These are phyloP conservation scores for Aspergillus ustus DNA, from an alignment of 2,329 filamentous ascomycete genomes.

Conservation along the genomic window DNA sequence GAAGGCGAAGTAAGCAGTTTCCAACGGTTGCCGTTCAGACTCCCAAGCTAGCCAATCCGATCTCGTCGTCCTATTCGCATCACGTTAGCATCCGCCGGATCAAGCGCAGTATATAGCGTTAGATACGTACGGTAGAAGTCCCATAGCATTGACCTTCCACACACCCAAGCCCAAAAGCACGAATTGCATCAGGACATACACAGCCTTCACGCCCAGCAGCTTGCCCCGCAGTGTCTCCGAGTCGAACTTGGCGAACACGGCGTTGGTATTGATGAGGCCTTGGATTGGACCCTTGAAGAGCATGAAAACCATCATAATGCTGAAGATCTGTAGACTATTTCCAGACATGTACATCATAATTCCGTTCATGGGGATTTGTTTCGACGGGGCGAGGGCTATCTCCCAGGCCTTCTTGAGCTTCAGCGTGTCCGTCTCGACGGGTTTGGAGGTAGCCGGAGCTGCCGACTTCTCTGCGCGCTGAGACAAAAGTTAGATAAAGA, in stretches of 20 bases:
- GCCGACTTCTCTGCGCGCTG: constrained; percentile 39
- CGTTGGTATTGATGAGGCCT: constrained; percentile 79
- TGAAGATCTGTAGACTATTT: constrained; percentile 97
- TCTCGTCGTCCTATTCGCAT: constrained; percentile 73
- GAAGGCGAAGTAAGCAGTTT: constrained; percentile 68
- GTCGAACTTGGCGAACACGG: constrained; percentile 89
- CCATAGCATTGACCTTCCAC: constrained; percentile 98
- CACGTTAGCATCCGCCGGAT: neutral
- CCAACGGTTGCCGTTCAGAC: constrained; percentile 69
- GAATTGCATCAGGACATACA: constrained; percentile 86
- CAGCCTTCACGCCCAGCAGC: constrained; percentile 80
- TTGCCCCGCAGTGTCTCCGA: constrained; percentile 75
- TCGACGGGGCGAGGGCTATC: constrained; percentile 88
- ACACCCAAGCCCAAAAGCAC: constrained; percentile 82
- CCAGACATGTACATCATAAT: constrained; percentile 99
- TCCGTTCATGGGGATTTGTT: constrained; percentile 94
- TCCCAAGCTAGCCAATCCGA: constrained; percentile 99
- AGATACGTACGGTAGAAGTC: constrained; percentile 77
- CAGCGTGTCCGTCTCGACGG: constrained; percentile 89
- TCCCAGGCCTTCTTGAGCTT: constrained; percentile 99
- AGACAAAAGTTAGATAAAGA: constrained; percentile 5
- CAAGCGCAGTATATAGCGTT: neutral
- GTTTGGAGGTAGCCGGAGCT: constrained; percentile 36
- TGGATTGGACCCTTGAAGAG: constrained; percentile 95
- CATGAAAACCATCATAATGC: constrained; percentile 99